Evolutionary conservation across 2,329 filamentous ascomycete genomes (phyloP).

Genomic region (Microdochium bolleyi): DNA sequence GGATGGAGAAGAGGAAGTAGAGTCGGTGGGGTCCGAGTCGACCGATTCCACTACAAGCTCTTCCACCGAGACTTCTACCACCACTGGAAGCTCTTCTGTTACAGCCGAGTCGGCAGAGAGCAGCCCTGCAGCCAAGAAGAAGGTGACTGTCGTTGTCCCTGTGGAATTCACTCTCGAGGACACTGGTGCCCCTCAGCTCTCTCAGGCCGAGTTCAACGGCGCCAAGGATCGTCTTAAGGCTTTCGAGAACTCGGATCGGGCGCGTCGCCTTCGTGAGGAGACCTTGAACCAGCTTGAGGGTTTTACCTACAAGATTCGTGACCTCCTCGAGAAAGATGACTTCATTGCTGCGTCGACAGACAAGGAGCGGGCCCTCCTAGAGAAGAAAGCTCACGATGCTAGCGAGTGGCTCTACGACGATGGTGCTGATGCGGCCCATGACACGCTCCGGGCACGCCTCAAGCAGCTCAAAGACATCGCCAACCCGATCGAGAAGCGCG

Average conservation of each 20-base stretch:
- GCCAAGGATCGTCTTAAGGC: constrained; percentile 67
- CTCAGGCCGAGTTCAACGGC: constrained; percentile 39
- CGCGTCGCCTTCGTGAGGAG: constrained; percentile 72
- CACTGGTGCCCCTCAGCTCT: constrained; percentile 38
- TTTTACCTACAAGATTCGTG: constrained; percentile 82
- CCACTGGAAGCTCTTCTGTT: constrained; percentile 23
- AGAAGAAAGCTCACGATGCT: constrained; percentile 57
- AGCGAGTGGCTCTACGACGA: constrained; percentile 91
- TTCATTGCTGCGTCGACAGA: constrained; percentile 68
- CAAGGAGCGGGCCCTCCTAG: constrained; percentile 57
- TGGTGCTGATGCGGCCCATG: constrained; percentile 65
- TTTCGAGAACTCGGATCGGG: constrained; percentile 79
- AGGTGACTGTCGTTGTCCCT: constrained; percentile 47
- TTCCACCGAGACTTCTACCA: constrained; percentile 23
- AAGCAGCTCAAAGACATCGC: constrained; percentile 72
- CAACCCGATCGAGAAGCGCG: constrained; percentile 66
- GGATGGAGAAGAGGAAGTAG: constrained; percentile 44
- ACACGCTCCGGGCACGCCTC: constrained; percentile 68
- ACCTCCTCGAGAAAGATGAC: constrained; percentile 68
- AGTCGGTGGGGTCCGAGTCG: constrained; percentile 28
- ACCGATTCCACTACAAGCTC: constrained; percentile 37
- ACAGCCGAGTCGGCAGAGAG: constrained; percentile 37
- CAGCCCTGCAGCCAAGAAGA: constrained; percentile 49
- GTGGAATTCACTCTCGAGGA: constrained; percentile 42
- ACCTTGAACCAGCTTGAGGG: constrained; percentile 87